These are phyloP conservation scores for Anaeromyces robustus DNA, from an alignment of 192 early-diverging fungal genomes.

Conservation along the genomic window DNA sequence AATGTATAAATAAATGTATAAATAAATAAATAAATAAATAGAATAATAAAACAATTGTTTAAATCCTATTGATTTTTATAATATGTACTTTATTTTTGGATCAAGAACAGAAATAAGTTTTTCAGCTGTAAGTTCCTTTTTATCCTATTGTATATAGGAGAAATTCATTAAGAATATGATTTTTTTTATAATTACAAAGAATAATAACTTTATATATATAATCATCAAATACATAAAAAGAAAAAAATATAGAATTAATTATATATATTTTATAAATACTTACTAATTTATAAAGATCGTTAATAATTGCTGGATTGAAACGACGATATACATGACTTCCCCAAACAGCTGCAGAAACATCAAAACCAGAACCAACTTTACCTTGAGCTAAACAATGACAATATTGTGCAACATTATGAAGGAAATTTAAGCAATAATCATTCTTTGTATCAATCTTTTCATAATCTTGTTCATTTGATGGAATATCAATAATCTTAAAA, in stretches of 20 bases:
- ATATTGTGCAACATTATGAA: conserved; percentile 81
- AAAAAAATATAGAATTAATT: not conserved
- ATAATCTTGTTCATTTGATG: conserved; percentile 2
- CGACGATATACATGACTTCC: conserved; percentile 76
- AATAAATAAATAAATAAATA: too few species aligned
- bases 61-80: not conserved
- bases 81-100: conserved; percentile 12
- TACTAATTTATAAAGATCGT: not conserved
- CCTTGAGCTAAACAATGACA: conserved; percentile 96
- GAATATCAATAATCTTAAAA: conserved; percentile 31
- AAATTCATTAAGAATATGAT: too few species aligned
- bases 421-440: conserved; percentile 13
- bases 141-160: not conserved
- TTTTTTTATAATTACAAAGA: too few species aligned
- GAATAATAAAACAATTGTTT: too few species aligned
- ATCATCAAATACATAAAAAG: too few species aligned
- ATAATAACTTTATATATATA: too few species aligned
- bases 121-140: conserved; percentile 12
- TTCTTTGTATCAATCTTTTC: not conserved
- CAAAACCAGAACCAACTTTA: conserved; percentile 93
- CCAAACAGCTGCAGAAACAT: conserved; percentile 81
- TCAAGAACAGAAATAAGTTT: conserved; percentile 15
- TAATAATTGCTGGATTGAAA: conserved; percentile 56
- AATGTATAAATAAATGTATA: too few species aligned
- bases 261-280: not conserved